Base-by-base conservation (phyloP, 2,329 filamentous ascomycete species). In the Bipolaris gigantea region DNA sequence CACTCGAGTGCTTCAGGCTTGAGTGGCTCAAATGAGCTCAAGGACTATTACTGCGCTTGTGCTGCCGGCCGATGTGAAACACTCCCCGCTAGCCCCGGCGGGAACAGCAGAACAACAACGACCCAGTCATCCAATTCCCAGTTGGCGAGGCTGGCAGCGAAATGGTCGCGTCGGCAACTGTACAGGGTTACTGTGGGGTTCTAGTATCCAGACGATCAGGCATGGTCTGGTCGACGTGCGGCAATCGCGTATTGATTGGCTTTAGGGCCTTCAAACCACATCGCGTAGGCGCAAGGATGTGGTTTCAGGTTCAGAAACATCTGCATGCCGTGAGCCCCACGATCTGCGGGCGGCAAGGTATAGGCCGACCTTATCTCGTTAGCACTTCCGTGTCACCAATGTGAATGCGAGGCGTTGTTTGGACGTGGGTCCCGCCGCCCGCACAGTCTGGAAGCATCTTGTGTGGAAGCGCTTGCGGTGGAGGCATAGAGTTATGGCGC, bases 231-330 rank as follows among this genome's bases (percentile, higher is more conserved):
- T 57, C 47, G 58, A 58, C 48, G 57, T 58, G 59, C 59, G 55
- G 60, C 47, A 56, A 61, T 65, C 64, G 66, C 64, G 62, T 64
- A 70, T 48, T 62, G 60, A 75, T 75, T 75, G 73, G 73, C 49
- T 49, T 51, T 53, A 62, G 60, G 52, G 33, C 63, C 59, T 62
- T 66, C 56, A 58, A 66, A 64, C 68, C 55, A 58, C 63, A 47
- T 57, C 60, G 63, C 53, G 57, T 52, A 57, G 49, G 44, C 46
- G 62, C 60, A 55, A 39, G 62, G 61, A 50, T 53, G 9, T 36
- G 61, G 70, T 73, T 73, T 73, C 70, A 73, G 55, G 56, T 62
- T 58, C 55, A 59, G 55, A 67, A 68, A 66, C 64, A 59, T 60
- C 54, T 60, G 53, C 46, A 50, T 25, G 18, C 34, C 15, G 56